Evolutionary conservation across 192 early-diverging fungal species (phyloP).

Genomic region (Gonapodya prolifera): DNA sequence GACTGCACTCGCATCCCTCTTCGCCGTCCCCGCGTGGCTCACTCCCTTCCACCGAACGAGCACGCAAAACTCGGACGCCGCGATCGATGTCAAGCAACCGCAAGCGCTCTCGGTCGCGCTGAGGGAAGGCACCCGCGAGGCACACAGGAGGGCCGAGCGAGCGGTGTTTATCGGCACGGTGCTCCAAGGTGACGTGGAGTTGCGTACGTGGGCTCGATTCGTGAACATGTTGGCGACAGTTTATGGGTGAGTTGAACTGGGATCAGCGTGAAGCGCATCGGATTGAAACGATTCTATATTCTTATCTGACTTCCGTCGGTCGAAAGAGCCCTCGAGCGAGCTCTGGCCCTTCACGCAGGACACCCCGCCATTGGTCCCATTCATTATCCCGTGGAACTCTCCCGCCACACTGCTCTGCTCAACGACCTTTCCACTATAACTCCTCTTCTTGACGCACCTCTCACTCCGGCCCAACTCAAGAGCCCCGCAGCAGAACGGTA

Average conservation of each 20-base stretch:
- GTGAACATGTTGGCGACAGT: neutral
- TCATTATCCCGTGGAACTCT: conserved; percentile 37
- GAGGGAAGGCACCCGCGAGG: conserved; percentile 36
- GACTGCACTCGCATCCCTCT: too few species aligned
- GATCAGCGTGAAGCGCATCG: neutral
- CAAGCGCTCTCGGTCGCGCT: conserved; percentile 31
- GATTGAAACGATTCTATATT: neutral
- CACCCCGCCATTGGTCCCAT: conserved; percentile 30
- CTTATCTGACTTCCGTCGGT: conserved; percentile 13
- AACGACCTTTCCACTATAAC: conserved; percentile 19
- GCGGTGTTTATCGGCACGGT: conserved; percentile 37
- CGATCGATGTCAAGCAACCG: too few species aligned
- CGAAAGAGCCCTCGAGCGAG: conserved; percentile 30
- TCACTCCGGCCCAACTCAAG: conserved; percentile 16
- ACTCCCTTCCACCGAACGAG: too few species aligned
- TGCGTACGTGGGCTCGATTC: neutral
- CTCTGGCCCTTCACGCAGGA: conserved; percentile 30
- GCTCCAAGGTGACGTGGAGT: conserved; percentile 19
- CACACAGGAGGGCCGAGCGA: conserved; percentile 34
- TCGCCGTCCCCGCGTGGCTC: too few species aligned
- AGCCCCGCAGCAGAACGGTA: conserved; percentile 38
- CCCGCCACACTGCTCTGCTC: conserved; percentile 21
- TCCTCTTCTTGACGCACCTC: conserved; percentile 16
- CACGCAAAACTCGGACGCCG: too few species aligned
- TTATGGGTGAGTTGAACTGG: neutral